These are phyloP conservation scores for Suhomyces choctaworum DNA, from an alignment of 1,139 yeast species.

Conservation along the genomic window DNA sequence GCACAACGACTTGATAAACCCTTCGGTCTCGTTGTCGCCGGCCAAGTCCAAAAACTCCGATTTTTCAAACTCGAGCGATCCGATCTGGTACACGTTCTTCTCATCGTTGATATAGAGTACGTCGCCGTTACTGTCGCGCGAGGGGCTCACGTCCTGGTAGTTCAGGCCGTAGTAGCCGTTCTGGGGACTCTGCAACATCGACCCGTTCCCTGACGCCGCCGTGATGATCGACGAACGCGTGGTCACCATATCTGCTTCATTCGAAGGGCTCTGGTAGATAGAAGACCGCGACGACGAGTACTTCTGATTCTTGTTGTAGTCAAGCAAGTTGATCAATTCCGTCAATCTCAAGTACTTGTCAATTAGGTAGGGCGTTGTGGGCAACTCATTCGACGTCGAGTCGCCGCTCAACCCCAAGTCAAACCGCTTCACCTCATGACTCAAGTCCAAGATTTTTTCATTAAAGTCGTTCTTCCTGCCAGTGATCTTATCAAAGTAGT, in stretches of 20 bases:
- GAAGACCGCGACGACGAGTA: conserved; percentile 7
- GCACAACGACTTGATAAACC: conserved; percentile 51
- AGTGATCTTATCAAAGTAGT: conserved; percentile 73
- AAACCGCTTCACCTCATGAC: conserved; percentile 55
- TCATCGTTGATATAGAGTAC: conserved; percentile 16
- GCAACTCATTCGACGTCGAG: conserved; percentile 53
- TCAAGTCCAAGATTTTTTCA: conserved; percentile 56
- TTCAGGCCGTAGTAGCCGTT: conserved; percentile 3
- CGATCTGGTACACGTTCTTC: conserved; percentile 48
- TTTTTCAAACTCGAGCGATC: conserved; percentile 57
- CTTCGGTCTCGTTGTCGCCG: conserved; percentile 50
- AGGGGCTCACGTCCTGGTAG: conserved; percentile 4
- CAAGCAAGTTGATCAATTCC: conserved; percentile 52
- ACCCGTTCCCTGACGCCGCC: conserved; percentile 7
- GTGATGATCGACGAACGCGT: conserved; percentile 14
- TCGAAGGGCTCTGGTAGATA: conserved; percentile 11
- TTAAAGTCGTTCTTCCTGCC: conserved; percentile 68
- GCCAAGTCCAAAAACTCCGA: conserved; percentile 48
- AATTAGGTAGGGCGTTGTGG: conserved; percentile 66
- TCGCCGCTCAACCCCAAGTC: conserved; percentile 50
- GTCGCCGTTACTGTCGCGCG: conserved; percentile 16
- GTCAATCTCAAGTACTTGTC: conserved; percentile 65
- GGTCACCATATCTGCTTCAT: conserved; percentile 13
- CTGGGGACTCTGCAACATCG: conserved; percentile 4
- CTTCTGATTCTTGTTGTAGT: conserved; percentile 18